phyloP scores from a whole-genome alignment of 176 grass and related monocot species.

The Oryza brachyantha region DNA sequence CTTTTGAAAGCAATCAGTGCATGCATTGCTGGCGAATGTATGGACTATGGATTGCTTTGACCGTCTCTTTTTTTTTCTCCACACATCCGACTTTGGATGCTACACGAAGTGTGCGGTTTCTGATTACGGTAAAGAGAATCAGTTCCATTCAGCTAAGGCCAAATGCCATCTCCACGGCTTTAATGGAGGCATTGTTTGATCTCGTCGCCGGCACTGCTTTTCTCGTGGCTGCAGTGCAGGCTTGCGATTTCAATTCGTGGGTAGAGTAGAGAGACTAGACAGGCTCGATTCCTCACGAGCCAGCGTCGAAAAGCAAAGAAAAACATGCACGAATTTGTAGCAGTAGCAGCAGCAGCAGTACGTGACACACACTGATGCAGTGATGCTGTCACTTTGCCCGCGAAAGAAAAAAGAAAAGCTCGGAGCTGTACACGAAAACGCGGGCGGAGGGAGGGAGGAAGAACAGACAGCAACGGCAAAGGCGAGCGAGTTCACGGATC shows the following conservation, averaged over 20 bases:
- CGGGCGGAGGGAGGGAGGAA: background rate
- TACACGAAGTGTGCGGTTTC: background rate
- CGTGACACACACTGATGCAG: background rate
- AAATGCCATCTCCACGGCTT: background rate
- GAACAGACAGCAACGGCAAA: too few species aligned
- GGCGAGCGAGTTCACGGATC: background rate
- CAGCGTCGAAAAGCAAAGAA: background rate
- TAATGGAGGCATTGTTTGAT: background rate
- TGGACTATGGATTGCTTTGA: background rate
- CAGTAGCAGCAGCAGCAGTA: background rate
- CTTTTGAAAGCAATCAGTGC: background rate
- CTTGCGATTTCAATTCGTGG: background rate
- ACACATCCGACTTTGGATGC: background rate
- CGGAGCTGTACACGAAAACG: background rate
- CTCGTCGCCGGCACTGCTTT: background rate
- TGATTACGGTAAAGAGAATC: background rate
- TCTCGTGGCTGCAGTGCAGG: background rate
- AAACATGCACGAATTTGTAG: background rate
- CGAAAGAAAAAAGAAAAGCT: too few species aligned
- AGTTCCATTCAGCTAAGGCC: background rate
- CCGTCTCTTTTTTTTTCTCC: background rate
- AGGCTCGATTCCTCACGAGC: background rate
- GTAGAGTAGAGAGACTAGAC: background rate
- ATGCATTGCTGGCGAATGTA: background rate
- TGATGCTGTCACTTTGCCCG: background rate